Evolutionary conservation across 495 filamentous ascomycete genomes (phyloP).

Genomic region (Umbilicaria muhlenbergii): DNA sequence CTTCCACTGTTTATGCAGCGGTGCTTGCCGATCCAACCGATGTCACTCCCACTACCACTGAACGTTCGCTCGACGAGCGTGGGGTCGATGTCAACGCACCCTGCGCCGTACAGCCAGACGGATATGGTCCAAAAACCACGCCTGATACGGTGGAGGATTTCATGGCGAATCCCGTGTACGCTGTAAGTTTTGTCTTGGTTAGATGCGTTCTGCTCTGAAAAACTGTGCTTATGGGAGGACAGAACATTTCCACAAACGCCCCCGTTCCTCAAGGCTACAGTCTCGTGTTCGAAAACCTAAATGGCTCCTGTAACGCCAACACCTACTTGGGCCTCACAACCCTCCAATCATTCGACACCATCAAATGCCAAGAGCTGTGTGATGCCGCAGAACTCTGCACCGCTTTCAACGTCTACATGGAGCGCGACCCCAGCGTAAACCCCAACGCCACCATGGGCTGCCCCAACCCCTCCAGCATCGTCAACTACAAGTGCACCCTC

Average conservation of each 20-base stretch:
- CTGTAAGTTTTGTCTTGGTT: not conserved
- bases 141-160: slow-evolving; percentile 22
- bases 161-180: slow-evolving; percentile 6
- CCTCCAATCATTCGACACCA: slow-evolving; percentile 25
- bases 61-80: not conserved
- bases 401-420: slow-evolving; percentile 32
- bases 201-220: too few species aligned
- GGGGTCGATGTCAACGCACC: slow-evolving; percentile 1
- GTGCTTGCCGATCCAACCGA: not conserved
- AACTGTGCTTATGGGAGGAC: not conserved
- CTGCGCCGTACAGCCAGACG: slow-evolving; percentile 10
- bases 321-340: slow-evolving; percentile 27
- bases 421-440: slow-evolving; percentile 28
- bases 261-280: slow-evolving; percentile 24
- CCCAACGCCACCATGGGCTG: slow-evolving; percentile 15
- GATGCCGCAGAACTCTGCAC: slow-evolving; percentile 18
- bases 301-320: slow-evolving; percentile 19
- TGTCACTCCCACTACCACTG: not conserved
- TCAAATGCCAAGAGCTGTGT: slow-evolving; percentile 19
- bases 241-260: slow-evolving; percentile 12
- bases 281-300: slow-evolving; percentile 21
- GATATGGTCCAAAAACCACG: slow-evolving; percentile 17
- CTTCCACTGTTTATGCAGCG: not conserved
- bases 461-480: slow-evolving; percentile 28
- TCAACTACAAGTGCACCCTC: slow-evolving; percentile 37